Conservation (phyloP, 2,329 filamentous ascomycete species). For the Hirsutella rhossiliensis region DNA sequence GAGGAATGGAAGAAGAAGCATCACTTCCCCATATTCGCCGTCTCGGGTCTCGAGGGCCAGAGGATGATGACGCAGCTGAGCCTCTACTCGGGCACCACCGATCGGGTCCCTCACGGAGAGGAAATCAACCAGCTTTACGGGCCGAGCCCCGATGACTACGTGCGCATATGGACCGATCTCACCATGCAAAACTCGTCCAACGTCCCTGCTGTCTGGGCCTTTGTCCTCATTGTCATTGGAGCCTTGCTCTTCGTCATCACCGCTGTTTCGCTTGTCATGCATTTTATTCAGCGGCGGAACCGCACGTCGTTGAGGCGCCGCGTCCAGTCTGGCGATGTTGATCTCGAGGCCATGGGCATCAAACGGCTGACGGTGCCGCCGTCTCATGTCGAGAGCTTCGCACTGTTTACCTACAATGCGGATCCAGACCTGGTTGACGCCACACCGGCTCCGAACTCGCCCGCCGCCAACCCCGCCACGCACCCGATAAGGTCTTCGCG, state of each 20-base stretch:
- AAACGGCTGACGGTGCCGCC: conserved; percentile 68
- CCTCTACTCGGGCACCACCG: conserved; percentile 66
- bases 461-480: conserved; percentile 13
- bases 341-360: conserved; percentile 77
- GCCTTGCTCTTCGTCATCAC: conserved; percentile 58
- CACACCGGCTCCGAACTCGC: conserved; percentile 20
- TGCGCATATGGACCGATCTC: conserved; percentile 47
- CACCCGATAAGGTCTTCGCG: conserved; percentile 16
- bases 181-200: conserved; percentile 30
- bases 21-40: conserved; percentile 70
- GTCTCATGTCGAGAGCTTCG: conserved; percentile 59
- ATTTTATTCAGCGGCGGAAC: conserved; percentile 61
- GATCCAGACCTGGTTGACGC: conserved; percentile 28
- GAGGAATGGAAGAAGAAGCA: conserved; percentile 61
- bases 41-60: conserved; percentile 55
- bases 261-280: conserved; percentile 60
- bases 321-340: conserved; percentile 67
- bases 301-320: conserved; percentile 56
- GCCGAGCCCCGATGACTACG: conserved; percentile 43
- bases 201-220: conserved; percentile 72
- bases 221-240: conserved; percentile 58
- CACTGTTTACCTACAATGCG: conserved; percentile 64
- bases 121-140: conserved; percentile 43
- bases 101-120: conserved; percentile 43
- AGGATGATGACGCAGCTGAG: conserved; percentile 60